These are phyloP conservation scores for Penicillium sclerotiorum DNA, from an alignment of 2,329 filamentous ascomycete genomes.

Conservation along the genomic window DNA sequence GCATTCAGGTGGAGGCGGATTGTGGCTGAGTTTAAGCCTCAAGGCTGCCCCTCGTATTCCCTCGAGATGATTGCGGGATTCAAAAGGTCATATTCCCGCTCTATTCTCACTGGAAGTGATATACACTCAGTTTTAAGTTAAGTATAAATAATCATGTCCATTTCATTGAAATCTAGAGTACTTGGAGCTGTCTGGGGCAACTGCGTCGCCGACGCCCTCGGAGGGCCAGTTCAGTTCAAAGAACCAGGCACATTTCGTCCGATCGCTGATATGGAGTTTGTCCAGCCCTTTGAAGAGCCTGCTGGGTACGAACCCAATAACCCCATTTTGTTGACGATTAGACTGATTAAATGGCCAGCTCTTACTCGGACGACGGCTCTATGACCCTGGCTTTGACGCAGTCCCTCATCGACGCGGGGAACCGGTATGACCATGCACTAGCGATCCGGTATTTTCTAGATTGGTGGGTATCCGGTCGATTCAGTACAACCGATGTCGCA, in stretches of 20 bases:
- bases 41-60: too few species aligned
- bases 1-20: too few species aligned
- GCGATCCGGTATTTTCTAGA: slow-evolving; percentile 41
- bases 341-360: too few species aligned
- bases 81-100: too few species aligned
- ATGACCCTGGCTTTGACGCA: slow-evolving; percentile 48
- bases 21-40: too few species aligned
- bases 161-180: too few species aligned
- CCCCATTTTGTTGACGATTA: too few species aligned
- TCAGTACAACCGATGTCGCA: slow-evolving; percentile 37
- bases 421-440: slow-evolving; percentile 31
- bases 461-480: slow-evolving; percentile 41
- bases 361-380: slow-evolving; percentile 49
- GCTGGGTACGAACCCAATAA: neutral
- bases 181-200: neutral
- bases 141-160: too few species aligned
- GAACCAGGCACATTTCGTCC: neutral
- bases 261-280: neutral
- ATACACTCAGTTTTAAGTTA: too few species aligned
- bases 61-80: too few species aligned
- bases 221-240: neutral
- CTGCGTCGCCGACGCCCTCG: neutral
- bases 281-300: neutral
- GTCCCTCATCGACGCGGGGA: slow-evolving; percentile 38
- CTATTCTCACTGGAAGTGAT: too few species aligned